phyloP scores from a whole-genome alignment of 2,329 filamentous ascomycete genomes.

The Calonectria hawksworthii region DNA sequence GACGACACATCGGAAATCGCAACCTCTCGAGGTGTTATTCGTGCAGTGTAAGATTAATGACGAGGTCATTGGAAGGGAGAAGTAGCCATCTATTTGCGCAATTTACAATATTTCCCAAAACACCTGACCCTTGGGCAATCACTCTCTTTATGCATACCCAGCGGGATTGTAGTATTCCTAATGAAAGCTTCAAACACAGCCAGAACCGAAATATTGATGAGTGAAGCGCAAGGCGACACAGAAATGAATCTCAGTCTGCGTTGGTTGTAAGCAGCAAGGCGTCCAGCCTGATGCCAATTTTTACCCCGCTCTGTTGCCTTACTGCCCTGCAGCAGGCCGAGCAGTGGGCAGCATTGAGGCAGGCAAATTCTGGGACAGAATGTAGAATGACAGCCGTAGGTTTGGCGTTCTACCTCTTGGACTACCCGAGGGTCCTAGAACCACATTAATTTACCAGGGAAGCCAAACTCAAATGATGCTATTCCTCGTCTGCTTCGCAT shows the following conservation, averaged over 20 bases:
- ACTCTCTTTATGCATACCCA: not conserved
- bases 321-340: not conserved
- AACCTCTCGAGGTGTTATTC: not conserved
- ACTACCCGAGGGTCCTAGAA: not conserved
- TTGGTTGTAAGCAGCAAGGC: not conserved
- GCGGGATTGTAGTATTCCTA: not conserved
- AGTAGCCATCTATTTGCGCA: not conserved
- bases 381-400: not conserved
- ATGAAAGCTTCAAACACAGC: not conserved
- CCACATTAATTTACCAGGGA: not conserved
- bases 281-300: not conserved
- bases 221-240: too few relatives aligned
- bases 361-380: not conserved
- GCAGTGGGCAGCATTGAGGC: not conserved
- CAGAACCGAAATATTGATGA: not conserved
- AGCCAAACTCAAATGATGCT: not conserved
- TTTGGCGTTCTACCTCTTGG: not conserved
- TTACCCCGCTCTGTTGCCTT: not conserved
- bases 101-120: not conserved
- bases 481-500: not conserved
- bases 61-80: not conserved
- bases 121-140: not conserved
- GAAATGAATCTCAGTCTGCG: not conserved
- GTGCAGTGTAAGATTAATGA: not conserved
- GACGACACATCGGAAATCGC: not conserved